These are phyloP conservation scores for Penicillium sp. DNA, from an alignment of 2,329 filamentous ascomycete species.

Conservation along the genomic window DNA sequence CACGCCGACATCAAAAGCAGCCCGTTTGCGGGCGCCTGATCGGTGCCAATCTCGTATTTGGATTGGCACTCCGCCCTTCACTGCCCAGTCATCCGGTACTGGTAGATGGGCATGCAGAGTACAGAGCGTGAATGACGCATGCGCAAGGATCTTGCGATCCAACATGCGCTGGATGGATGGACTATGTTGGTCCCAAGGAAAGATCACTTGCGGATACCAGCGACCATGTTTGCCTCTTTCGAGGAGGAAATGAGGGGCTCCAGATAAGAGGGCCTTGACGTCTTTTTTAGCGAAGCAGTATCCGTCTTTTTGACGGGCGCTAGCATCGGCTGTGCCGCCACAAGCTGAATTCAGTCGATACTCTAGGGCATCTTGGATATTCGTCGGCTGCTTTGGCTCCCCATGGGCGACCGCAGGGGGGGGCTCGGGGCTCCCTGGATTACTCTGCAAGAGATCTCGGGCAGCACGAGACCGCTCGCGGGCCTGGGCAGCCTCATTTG, in stretches of 20 bases:
- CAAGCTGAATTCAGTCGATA: slow-evolving; percentile 15
- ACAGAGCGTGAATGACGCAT: slow-evolving; percentile 40
- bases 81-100: slow-evolving; percentile 35
- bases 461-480: neutral
- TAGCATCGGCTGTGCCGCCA: neutral
- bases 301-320: neutral
- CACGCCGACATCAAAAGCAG: slow-evolving; percentile 43
- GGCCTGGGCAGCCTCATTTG: neutral
- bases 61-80: slow-evolving; percentile 28
- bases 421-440: slow-evolving; percentile 5
- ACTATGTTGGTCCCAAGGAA: slow-evolving; percentile 42
- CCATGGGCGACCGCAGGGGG: slow-evolving; percentile 8
- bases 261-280: slow-evolving; percentile 41
- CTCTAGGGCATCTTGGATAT: slow-evolving; percentile 27
- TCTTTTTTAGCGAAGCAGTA: slow-evolving; percentile 32
- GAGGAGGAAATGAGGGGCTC: slow-evolving; percentile 44
- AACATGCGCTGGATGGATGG: slow-evolving; percentile 38
- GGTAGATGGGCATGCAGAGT: slow-evolving; percentile 46
- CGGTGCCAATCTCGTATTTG: slow-evolving; percentile 22
- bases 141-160: slow-evolving; percentile 39
- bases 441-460: slow-evolving; percentile 3
- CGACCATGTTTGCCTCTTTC: slow-evolving; percentile 39
- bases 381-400: slow-evolving; percentile 28
- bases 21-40: slow-evolving; percentile 29
- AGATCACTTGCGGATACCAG: slow-evolving; percentile 44